Base-by-base conservation (phyloP, 306 rosid genomes). In the Castanea sativa region DNA sequence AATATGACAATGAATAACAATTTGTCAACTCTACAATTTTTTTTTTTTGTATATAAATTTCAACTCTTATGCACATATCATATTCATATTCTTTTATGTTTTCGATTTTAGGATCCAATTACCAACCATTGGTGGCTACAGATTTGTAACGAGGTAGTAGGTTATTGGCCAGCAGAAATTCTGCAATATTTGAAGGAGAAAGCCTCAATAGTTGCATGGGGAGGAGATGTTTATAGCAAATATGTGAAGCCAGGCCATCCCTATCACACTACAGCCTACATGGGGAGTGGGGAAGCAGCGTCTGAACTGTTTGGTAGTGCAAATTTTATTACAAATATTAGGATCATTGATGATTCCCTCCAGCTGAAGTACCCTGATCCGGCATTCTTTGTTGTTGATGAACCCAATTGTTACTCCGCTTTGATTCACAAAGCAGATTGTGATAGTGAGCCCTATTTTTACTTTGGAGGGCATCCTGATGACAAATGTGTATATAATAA, bases 111-210 rank as follows among this genome's bases (percentile, higher is more conserved):
- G 93, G 93, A 90, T 52, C 0, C 74, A 4, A 18, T 29, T 4
- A 12, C 78, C 1, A 78, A 83, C 43, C 88, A 87, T 19, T 93
- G 98, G 98, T 93, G 96, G 93, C 71, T 91, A 1, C 86, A 64
- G 35, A 0, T 74, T 49, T 63, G 43, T 0, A 23, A 80, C 8
- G 35, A 59, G 14, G 7, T 80, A 0, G 23, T 90, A 55, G 98
- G 95, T 2, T 93, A 90, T 71, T 93, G 89, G 88, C 92, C 97
- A 0, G 45, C 30, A 0, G n/a, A 38, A 16, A 56, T 94, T 5
- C 72, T 94, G 14, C 1, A 7, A 0, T 15, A 73, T 5, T 19
- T 88, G 55, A 58, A 29, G 2, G 76, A 71, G 14, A 83, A 87
- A 51, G 91, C 93, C 0, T 74, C 14, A 10, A 0, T 81, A 10